A percentile compares a stretch with the other conserved stretches of the same genome.
Conservation (phyloP, 371 early-diverging fungal species). For the Mucor saturninus region DNA sequence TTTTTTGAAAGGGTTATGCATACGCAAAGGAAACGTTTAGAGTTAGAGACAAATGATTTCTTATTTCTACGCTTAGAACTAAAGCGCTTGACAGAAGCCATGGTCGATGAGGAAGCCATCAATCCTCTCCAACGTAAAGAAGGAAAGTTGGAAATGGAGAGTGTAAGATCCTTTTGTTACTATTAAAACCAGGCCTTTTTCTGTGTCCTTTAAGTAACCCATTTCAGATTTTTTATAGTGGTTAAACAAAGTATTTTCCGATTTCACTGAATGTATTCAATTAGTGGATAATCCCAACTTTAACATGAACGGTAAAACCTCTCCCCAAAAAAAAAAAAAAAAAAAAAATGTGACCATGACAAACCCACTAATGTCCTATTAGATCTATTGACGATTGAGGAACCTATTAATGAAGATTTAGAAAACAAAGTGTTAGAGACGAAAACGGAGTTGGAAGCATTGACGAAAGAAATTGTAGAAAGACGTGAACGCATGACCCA, state of each 20-base stretch:
- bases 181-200: not conserved
- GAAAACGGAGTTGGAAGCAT: no score
- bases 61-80: not conserved
- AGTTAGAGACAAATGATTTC: not conserved
- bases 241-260: not conserved
- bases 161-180: not conserved
- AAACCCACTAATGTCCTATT: not conserved
- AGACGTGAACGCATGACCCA: no score
- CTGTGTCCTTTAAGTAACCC: not conserved
- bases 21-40: not conserved
- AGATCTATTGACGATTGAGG: not conserved
- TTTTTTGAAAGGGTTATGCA: no score
- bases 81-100: not conserved
- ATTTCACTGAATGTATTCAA: not conserved
- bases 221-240: not conserved
- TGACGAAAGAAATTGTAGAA: no score
- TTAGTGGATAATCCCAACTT: not conserved
- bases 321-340: not conserved
- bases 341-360: no score
- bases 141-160: not conserved
- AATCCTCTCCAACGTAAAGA: not conserved
- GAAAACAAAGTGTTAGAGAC: no score
- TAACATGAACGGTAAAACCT: not conserved
- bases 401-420: no score
- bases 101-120: not conserved